Percentiles rank a stretch among this genome's conserved stretches.
These are phyloP conservation scores for Leucosporidium creatinivorum DNA, from an alignment of 768 basidiomycete genomes.

Conservation along the genomic window DNA sequence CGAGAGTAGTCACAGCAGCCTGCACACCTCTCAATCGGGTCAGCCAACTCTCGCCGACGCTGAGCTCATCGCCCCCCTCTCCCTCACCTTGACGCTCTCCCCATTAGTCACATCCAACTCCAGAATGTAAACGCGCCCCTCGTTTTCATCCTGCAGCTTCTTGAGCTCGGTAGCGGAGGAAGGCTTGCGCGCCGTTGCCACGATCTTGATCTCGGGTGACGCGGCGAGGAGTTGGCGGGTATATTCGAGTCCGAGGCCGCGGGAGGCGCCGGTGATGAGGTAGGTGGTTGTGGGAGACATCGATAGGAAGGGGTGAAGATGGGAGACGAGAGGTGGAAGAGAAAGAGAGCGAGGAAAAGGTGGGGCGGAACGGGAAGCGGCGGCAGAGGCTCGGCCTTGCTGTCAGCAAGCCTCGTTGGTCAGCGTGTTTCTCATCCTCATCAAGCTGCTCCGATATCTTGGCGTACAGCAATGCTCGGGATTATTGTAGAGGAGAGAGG, in stretches of 20 bases:
- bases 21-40: background rate
- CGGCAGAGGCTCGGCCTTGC: no score
- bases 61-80: no score
- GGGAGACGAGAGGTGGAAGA: no score
- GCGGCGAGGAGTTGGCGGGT: conserved; percentile 35
- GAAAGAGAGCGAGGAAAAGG: background rate
- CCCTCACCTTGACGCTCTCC: conserved; percentile 39
- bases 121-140: conserved; percentile 42
- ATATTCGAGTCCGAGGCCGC: conserved; percentile 39
- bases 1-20: conserved; percentile 26
- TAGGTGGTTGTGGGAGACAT: conserved; percentile 5
- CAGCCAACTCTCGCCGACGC: background rate
- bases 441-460: no score
- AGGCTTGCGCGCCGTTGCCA: conserved; percentile 40
- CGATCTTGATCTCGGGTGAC: conserved; percentile 30
- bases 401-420: no score
- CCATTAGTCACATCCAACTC: conserved; percentile 44
- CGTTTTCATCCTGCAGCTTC: conserved; percentile 15
- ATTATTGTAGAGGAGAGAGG: no score
- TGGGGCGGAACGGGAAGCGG: no score
- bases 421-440: no score
- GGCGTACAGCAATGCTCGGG: no score
- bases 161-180: conserved; percentile 29
- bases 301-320: background rate
- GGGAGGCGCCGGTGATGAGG: conserved; percentile 36